phyloP scores from a whole-genome alignment of 345 rosid species.

The Syzygium aromaticum region DNA sequence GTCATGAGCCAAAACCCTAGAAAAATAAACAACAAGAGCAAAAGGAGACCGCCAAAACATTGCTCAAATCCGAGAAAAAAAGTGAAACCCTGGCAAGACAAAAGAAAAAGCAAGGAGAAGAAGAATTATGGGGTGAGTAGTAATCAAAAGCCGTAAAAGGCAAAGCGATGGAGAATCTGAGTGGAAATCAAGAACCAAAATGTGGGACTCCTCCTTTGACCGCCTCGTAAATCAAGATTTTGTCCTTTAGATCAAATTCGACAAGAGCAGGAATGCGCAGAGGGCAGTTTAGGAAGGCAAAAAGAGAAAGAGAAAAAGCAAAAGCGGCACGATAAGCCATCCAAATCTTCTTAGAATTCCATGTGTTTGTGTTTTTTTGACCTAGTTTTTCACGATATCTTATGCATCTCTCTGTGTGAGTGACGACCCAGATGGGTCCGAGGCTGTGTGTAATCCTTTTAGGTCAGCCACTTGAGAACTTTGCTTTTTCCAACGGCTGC shows the following conservation, averaged over 20 bases:
- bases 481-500: not conserved
- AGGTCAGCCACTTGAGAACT: not conserved
- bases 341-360: slow-evolving; percentile 26
- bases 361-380: slow-evolving; percentile 6
- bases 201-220: slow-evolving; percentile 24
- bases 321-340: slow-evolving; percentile 7
- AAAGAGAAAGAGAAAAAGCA: not conserved
- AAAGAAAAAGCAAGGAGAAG: slow-evolving; percentile 3
- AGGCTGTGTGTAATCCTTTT: not conserved
- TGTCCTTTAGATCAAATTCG: not conserved
- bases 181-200: slow-evolving; percentile 1
- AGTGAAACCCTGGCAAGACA: not conserved
- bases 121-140: not conserved
- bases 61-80: not conserved
- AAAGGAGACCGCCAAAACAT: not conserved
- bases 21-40: not conserved
- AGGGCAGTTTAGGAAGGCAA: slow-evolving; percentile 3
- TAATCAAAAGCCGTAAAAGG: slow-evolving; percentile 7
- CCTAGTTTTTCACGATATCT: not conserved
- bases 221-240: slow-evolving; percentile 26
- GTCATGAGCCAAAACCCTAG: not conserved
- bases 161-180: slow-evolving; percentile 2
- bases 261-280: not conserved
- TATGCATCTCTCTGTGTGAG: not conserved
- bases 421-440: not conserved